These are phyloP conservation scores for Solanum arcanum DNA, from an alignment of 257 asterid genomes.

Conservation along the genomic window DNA sequence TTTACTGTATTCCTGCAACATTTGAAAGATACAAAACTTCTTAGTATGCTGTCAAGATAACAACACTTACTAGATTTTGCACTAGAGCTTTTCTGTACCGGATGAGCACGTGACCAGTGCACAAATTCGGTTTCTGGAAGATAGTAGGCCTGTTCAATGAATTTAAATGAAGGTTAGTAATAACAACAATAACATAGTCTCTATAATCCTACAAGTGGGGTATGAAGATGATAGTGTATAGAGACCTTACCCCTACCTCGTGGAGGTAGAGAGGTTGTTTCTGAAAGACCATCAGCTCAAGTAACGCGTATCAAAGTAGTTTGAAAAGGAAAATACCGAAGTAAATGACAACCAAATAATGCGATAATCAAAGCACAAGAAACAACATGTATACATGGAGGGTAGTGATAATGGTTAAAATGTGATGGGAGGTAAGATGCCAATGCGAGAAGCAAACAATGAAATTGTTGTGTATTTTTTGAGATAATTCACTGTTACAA, in stretches of 20 bases:
- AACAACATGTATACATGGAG: background rate
- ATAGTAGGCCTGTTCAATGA: constrained; percentile 70
- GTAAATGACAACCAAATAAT: background rate
- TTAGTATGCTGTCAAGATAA: background rate
- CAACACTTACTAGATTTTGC: background rate
- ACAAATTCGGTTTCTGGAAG: constrained; percentile 98
- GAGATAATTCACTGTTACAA: background rate
- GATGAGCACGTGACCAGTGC: constrained; percentile 96
- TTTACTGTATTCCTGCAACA: constrained; percentile 72
- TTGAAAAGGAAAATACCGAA: background rate
- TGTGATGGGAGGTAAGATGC: background rate
- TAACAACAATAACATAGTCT: background rate
- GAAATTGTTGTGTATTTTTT: background rate
- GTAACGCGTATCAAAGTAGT: background rate
- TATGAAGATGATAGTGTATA: background rate
- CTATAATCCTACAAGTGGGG: background rate
- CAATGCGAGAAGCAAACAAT: background rate
- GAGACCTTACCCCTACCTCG: background rate
- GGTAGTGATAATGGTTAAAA: background rate
- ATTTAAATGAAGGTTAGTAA: background rate
- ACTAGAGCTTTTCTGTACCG: constrained; percentile 29
- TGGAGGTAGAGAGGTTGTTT: background rate
- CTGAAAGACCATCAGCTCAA: background rate
- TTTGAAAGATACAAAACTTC: background rate
- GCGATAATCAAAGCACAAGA: background rate